These are phyloP conservation scores for Cryptosporidium canis DNA, from an alignment of 169 alveolate genomes.

Conservation along the genomic window DNA sequence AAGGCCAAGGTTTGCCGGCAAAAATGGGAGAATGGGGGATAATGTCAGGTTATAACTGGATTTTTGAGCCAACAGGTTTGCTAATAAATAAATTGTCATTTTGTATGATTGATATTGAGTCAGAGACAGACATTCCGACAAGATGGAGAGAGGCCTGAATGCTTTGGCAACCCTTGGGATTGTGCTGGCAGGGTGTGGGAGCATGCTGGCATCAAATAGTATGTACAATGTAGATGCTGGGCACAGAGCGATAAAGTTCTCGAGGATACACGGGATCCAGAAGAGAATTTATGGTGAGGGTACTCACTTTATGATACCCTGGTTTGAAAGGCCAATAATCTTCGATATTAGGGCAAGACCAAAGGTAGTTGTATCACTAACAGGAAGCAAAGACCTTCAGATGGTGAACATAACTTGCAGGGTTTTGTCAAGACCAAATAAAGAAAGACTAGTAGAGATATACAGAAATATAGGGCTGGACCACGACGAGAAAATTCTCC, in stretches of 20 bases:
- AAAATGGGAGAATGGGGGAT: too few relatives aligned
- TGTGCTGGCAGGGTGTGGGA: neutral
- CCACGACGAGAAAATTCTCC: slow-evolving; percentile 96
- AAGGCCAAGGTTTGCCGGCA: too few relatives aligned
- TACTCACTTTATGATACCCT: slow-evolving; percentile 94
- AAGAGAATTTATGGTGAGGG: slow-evolving; percentile 91
- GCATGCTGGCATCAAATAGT: slow-evolving; percentile 66
- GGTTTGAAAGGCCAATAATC: slow-evolving; percentile 94
- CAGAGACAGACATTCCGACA: neutral
- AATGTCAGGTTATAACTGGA: too few relatives aligned
- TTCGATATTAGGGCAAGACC: slow-evolving; percentile 95
- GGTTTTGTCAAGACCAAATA: slow-evolving; percentile 92
- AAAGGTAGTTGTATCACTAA: slow-evolving; percentile 88
- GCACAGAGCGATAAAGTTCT: slow-evolving; percentile 91
- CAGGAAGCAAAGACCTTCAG: slow-evolving; percentile 95
- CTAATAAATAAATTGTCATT: too few relatives aligned
- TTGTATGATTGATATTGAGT: too few relatives aligned
- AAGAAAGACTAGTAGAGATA: slow-evolving; percentile 84
- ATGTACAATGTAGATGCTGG: slow-evolving; percentile 92
- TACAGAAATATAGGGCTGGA: slow-evolving; percentile 86
- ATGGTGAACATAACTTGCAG: slow-evolving; percentile 94
- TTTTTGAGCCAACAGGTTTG: too few relatives aligned
- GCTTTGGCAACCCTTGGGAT: neutral
- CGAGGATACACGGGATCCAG: slow-evolving; percentile 82
- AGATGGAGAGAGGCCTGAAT: neutral